Evolutionary conservation across 805 yeast genomes (phyloP).

Genomic region (Komagataella pseudopastoris): DNA sequence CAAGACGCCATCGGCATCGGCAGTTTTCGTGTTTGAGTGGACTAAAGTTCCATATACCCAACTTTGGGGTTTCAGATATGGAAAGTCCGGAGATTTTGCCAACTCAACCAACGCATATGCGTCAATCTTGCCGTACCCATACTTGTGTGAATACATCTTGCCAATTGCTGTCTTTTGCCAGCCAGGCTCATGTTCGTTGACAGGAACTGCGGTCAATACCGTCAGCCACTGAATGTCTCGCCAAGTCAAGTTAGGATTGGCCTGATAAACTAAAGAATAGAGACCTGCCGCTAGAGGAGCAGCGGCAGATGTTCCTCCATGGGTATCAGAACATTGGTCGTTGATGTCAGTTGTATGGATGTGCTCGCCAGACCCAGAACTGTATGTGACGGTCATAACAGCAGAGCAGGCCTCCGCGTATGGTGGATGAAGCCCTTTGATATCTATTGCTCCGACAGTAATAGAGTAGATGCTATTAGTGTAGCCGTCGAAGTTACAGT

Average conservation of each 20-base stretch:
- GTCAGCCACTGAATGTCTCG: constrained; percentile 85
- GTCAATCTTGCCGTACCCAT: constrained; percentile 89
- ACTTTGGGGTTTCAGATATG: constrained; percentile 82
- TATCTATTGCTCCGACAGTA: constrained; percentile 89
- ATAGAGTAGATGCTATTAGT: constrained; percentile 91
- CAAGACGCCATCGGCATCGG: constrained; percentile 9
- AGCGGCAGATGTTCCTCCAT: constrained; percentile 98
- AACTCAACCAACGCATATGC: constrained; percentile 59
- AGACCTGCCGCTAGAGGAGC: constrained; percentile 98
- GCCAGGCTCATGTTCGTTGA: constrained; percentile 51
- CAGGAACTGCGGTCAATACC: constrained; percentile 54
- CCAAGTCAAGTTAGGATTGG: constrained; percentile 87
- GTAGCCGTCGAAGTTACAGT: constrained; percentile 94
- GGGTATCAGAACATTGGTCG: constrained; percentile 52
- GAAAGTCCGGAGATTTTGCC: constrained; percentile 50
- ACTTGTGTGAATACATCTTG: constrained; percentile 65
- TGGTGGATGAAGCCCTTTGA: constrained; percentile 72
- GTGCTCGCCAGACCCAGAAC: constrained; percentile 81
- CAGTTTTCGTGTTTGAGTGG: constrained; percentile 15
- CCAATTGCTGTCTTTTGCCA: constrained; percentile 67
- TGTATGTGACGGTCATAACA: constrained; percentile 84
- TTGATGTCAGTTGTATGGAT: constrained; percentile 81
- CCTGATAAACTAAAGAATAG: constrained; percentile 68
- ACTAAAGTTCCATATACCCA: constrained; percentile 47
- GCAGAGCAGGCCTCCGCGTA: constrained; percentile 93